Evolutionary conservation across 148 eudicot genomes (phyloP).

Genomic region (Beta vulgaris): DNA sequence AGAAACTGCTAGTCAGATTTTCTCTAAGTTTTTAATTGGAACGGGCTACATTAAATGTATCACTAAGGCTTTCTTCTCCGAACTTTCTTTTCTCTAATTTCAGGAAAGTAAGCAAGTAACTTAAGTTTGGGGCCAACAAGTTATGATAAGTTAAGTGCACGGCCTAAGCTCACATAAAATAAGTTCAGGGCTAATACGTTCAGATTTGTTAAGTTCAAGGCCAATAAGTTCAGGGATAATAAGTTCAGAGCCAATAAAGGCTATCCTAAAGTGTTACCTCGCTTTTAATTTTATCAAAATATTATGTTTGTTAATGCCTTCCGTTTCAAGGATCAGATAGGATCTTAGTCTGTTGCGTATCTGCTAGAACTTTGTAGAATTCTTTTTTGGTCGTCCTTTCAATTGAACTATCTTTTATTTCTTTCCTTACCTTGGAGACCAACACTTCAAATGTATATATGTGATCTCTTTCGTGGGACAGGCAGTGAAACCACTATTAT

Average conservation of each 20-base stretch:
- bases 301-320: not conserved
- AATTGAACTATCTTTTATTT: not conserved
- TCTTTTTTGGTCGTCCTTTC: not conserved
- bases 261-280: too few relatives aligned
- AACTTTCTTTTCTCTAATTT: too few relatives aligned
- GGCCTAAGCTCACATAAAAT: too few relatives aligned
- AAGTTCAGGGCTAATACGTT: too few relatives aligned
- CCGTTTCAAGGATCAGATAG: not conserved
- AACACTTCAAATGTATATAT: not conserved
- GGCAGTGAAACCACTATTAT: not conserved
- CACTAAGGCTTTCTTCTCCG: not conserved
- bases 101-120: too few relatives aligned
- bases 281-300: too few relatives aligned
- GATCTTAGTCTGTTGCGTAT: not conserved
- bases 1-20: not conserved
- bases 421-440: not conserved
- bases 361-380: not conserved
- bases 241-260: too few relatives aligned
- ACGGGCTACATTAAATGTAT: constrained; percentile 3
- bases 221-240: too few relatives aligned
- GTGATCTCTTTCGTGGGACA: not conserved
- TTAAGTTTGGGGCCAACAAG: too few relatives aligned
- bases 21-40: not conserved
- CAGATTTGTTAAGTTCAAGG: too few relatives aligned
- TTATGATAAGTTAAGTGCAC: too few relatives aligned